A percentile compares a stretch with the other conserved stretches of the same genome.
These are phyloP conservation scores for Irpex rosettiformis DNA, from an alignment of 1,284 basidiomycete species.

Conservation along the genomic window DNA sequence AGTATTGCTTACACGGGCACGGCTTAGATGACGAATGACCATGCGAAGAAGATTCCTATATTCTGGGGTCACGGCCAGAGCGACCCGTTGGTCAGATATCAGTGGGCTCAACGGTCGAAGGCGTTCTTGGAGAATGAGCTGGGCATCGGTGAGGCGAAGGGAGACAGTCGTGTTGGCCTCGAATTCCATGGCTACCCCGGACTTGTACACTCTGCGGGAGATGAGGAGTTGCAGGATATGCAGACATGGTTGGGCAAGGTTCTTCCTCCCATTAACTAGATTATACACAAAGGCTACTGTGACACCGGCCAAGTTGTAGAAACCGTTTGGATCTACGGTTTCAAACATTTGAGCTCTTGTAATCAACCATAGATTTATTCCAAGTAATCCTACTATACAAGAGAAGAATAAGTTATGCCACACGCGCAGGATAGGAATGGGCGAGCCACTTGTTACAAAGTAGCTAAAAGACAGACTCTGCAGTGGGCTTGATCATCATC, in stretches of 20 bases:
- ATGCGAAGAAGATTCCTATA: slow-evolving; percentile 63
- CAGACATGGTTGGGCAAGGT: slow-evolving; percentile 54
- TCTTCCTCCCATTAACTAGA: slow-evolving; percentile 17
- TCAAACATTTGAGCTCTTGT: no score
- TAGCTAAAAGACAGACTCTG: not conserved
- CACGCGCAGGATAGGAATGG: no score
- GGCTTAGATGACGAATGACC: slow-evolving; percentile 53
- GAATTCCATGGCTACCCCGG: slow-evolving; percentile 56
- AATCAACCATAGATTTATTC: no score
- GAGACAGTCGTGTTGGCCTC: slow-evolving; percentile 25
- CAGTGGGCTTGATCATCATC: no score
- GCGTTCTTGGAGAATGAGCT: slow-evolving; percentile 50
- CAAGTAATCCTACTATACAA: no score
- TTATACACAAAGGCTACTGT: no score
- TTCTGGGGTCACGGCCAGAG: slow-evolving; percentile 87
- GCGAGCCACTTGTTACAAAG: no score
- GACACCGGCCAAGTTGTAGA: not conserved
- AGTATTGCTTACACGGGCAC: not conserved
- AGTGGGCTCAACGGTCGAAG: slow-evolving; percentile 45
- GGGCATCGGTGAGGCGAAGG: slow-evolving; percentile 35
- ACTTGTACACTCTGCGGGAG: slow-evolving; percentile 60
- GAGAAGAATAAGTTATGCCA: no score
- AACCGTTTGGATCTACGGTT: no score
- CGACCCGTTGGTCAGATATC: slow-evolving; percentile 69
- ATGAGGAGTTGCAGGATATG: slow-evolving; percentile 64